phyloP scores from a whole-genome alignment of 2,329 filamentous ascomycete species.

The Fusarium guadeloupense region DNA sequence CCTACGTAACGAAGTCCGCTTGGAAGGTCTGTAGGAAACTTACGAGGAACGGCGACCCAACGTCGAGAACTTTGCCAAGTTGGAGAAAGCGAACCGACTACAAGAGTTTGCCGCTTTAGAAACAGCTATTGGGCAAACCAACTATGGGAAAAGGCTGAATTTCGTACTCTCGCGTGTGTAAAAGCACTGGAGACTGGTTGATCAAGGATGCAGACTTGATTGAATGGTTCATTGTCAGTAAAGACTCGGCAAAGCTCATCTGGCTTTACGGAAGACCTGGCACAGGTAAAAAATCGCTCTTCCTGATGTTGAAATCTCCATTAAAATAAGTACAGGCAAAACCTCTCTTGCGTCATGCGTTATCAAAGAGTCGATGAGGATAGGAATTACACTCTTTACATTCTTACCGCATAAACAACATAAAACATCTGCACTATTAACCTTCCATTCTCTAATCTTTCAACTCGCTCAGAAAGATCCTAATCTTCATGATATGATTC shows the following conservation, averaged over 20 bases:
- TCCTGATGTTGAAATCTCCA: too few relatives aligned
- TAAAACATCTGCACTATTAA: neutral
- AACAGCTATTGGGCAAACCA: neutral
- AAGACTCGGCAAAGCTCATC: neutral
- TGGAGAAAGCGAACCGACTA: neutral
- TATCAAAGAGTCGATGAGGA: neutral
- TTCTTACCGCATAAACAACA: neutral
- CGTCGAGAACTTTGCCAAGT: neutral
- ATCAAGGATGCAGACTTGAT: neutral
- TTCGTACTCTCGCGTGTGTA: neutral
- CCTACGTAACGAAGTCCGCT: neutral
- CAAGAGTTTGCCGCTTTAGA: neutral
- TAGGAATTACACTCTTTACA: neutral
- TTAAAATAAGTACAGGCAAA: too few relatives aligned
- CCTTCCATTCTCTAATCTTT: neutral
- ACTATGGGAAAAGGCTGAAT: neutral
- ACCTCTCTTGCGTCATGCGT: neutral
- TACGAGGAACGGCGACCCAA: neutral
- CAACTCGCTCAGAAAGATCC: neutral
- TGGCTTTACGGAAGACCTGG: slow-evolving; percentile 1
- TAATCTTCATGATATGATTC: neutral
- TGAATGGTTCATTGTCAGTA: neutral
- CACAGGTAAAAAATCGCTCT: too few relatives aligned
- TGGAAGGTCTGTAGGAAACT: neutral
- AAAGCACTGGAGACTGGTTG: neutral